Conservation (phyloP, 2,329 filamentous ascomycete species). For the Aureobasidium melanogenum region DNA sequence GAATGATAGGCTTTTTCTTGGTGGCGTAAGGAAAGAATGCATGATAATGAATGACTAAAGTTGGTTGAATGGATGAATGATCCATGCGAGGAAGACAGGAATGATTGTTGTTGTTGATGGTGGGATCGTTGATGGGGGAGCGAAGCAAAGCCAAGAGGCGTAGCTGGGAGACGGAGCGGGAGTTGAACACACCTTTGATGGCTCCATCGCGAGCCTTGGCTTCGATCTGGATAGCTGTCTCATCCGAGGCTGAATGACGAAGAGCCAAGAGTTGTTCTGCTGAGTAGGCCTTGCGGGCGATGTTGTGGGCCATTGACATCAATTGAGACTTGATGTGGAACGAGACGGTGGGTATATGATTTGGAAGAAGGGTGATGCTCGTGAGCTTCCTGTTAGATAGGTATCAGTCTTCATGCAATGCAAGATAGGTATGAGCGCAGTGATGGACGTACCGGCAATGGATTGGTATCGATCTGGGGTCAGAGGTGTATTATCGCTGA, state of each 20-base stretch:
- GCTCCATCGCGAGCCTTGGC: constrained; percentile 28
- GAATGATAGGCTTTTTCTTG: background rate
- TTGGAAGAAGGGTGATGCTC: background rate
- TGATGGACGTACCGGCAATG: background rate
- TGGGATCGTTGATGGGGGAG: background rate
- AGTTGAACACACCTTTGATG: constrained; percentile 26
- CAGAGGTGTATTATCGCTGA: constrained; percentile 1
- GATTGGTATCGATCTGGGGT: background rate
- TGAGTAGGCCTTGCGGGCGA: constrained; percentile 28
- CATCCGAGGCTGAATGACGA: constrained; percentile 25
- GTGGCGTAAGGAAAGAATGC: background rate
- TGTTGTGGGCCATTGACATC: constrained; percentile 16
- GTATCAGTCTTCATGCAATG: constrained; percentile 4
- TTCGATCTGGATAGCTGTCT: constrained; percentile 27
- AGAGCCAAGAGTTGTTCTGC: constrained; percentile 28
- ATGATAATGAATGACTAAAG: constrained; percentile 7
- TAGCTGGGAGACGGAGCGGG: background rate
- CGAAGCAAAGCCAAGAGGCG: background rate
- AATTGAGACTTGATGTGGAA: background rate
- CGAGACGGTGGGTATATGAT: background rate
- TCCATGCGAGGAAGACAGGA: background rate
- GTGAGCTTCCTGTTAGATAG: background rate
- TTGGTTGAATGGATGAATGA: background rate
- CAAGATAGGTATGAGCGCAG: background rate
- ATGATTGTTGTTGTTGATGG: background rate